These are phyloP conservation scores for Saussurea involucrata DNA, from an alignment of 129 eudicot species.

Conservation along the genomic window DNA sequence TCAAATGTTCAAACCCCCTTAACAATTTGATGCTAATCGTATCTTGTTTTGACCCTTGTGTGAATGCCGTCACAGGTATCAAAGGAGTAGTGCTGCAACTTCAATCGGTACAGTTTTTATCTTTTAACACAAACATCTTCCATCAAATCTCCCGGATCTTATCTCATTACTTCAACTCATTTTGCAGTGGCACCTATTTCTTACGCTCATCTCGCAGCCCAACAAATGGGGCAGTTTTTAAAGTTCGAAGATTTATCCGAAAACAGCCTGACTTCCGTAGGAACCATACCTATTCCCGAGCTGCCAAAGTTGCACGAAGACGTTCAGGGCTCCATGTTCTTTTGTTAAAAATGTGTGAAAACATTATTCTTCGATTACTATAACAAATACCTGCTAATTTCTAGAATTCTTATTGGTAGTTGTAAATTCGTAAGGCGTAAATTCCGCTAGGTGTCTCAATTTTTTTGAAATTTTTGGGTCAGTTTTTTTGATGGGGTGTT, in stretches of 20 bases:
- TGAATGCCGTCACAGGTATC: conserved; percentile 48
- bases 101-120: conserved; percentile 61
- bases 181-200: conserved; percentile 80
- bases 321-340: conserved; percentile 83
- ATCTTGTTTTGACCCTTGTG: conserved; percentile 2
- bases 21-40: neutral
- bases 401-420: conserved; percentile 1
- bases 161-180: neutral
- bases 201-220: conserved; percentile 95
- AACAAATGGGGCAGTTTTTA: conserved; percentile 75
- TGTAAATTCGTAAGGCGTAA: conserved; percentile 28
- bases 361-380: neutral
- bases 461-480: neutral
- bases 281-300: conserved; percentile 46
- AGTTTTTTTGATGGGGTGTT: neutral
- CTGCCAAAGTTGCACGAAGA: conserved; percentile 68
- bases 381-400: neutral
- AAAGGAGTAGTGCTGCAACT: conserved; percentile 76
- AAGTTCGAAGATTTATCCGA: conserved; percentile 64
- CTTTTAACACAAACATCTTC: neutral
- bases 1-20: neutral
- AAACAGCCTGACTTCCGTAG: conserved; percentile 44
- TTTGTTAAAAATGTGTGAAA: conserved; percentile 50
- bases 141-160: neutral
- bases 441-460: neutral